Evolutionary conservation across 768 basidiomycete genomes (phyloP).

Genomic region (Tylopilus plumbeoviolaceoides): DNA sequence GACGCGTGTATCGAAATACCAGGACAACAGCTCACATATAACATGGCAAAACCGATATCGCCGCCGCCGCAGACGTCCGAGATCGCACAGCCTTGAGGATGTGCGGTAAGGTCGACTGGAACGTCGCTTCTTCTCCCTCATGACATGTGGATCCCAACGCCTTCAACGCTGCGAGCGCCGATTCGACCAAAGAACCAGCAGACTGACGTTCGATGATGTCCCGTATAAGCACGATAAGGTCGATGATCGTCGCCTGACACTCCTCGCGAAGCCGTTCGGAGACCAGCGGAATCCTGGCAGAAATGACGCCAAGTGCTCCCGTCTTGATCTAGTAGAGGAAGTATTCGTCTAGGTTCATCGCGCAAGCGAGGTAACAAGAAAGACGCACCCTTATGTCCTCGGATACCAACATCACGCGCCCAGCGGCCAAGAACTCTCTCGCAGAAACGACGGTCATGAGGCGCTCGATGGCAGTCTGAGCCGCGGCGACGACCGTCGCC

Average conservation of each 20-base stretch:
- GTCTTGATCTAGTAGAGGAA: conserved; percentile 47
- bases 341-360: background rate
- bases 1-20: background rate
- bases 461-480: no score
- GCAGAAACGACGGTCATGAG: conserved; percentile 66
- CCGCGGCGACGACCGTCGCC: conserved; percentile 43
- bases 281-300: conserved; percentile 61
- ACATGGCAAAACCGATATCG: conserved; percentile 52
- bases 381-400: conserved; percentile 47
- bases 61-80: conserved; percentile 35
- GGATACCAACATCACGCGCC: conserved; percentile 52
- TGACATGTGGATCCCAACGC: conserved; percentile 55
- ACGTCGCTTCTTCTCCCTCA: conserved; percentile 60
- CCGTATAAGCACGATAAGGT: conserved; percentile 50
- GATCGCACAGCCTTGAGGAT: conserved; percentile 48
- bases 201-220: conserved; percentile 42
- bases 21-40: conserved; percentile 48
- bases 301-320: conserved; percentile 68
- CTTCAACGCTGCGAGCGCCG: conserved; percentile 58
- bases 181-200: conserved; percentile 36
- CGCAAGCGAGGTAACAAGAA: background rate
- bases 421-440: conserved; percentile 58
- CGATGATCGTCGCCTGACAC: conserved; percentile 48
- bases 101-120: conserved; percentile 57
- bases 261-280: conserved; percentile 47